Evolutionary conservation across 208 protist genomes (phyloP).

Genomic region (Phytomonas serpens): DNA sequence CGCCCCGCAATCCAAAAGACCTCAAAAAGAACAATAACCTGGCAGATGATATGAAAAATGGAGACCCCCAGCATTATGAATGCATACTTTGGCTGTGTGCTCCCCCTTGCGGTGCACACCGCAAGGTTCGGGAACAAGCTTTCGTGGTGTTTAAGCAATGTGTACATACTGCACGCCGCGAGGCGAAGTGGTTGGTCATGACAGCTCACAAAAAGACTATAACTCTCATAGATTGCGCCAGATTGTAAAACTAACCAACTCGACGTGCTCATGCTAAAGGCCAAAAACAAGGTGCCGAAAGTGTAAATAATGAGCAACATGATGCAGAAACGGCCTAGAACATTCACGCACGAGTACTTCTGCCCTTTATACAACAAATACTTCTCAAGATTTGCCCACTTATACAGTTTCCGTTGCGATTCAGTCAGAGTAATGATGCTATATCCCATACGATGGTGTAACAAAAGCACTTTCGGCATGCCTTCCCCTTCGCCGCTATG

Average conservation of each 20-base stretch:
- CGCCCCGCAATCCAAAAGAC: constrained; percentile 25
- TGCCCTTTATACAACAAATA: constrained; percentile 71
- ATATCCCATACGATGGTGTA: constrained; percentile 50
- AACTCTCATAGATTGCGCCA: constrained; percentile 15
- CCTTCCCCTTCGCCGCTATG: not conserved
- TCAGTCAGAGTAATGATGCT: constrained; percentile 25
- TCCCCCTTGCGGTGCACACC: constrained; percentile 5
- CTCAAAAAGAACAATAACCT: constrained; percentile 21
- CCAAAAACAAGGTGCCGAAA: constrained; percentile 36
- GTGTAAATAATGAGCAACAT: constrained; percentile 36
- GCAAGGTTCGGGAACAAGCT: not conserved
- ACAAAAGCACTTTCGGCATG: constrained; percentile 13
- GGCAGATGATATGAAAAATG: constrained; percentile 32
- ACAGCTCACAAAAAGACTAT: constrained; percentile 59
- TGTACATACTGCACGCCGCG: not conserved
- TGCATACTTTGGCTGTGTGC: constrained; percentile 18
- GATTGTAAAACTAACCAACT: constrained; percentile 42
- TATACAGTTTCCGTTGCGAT: constrained; percentile 23
- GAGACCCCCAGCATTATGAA: constrained; percentile 37
- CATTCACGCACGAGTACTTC: constrained; percentile 70
- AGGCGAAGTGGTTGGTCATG: constrained; percentile 13
- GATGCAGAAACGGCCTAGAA: constrained; percentile 40
- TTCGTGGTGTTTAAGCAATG: not conserved
- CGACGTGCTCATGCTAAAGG: constrained; percentile 37
- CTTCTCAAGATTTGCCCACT: constrained; percentile 27